phyloP scores from a whole-genome alignment of 257 asterid genomes.

The Fraxinus quadrangulata region DNA sequence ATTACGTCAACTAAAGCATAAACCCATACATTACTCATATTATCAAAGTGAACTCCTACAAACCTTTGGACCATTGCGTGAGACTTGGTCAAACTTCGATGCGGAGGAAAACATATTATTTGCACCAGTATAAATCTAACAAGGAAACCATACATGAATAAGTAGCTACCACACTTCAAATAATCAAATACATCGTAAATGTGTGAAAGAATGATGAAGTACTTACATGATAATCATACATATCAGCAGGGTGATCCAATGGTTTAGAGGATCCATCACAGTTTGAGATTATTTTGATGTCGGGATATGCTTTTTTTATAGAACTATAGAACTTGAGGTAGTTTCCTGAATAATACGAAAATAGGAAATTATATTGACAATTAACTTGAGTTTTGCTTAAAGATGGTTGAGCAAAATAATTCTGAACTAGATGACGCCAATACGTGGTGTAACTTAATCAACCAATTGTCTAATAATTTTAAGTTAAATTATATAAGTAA shows the following conservation, averaged over 20 bases:
- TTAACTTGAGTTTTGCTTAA: background rate
- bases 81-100: slow-evolving; percentile 50
- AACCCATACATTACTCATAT: slow-evolving; percentile 16
- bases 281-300: slow-evolving; percentile 79
- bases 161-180: background rate
- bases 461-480: background rate
- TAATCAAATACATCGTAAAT: background rate
- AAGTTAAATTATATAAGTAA: background rate
- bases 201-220: slow-evolving; percentile 12
- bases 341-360: slow-evolving; percentile 64
- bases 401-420: background rate
- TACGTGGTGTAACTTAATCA: background rate
- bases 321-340: slow-evolving; percentile 83
- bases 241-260: slow-evolving; percentile 90
- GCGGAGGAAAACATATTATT: slow-evolving; percentile 51
- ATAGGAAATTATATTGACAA: background rate
- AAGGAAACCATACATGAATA: slow-evolving; percentile 22
- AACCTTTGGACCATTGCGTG: slow-evolving; percentile 93
- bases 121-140: slow-evolving; percentile 71
- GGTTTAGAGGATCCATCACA: slow-evolving; percentile 75
- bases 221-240: slow-evolving; percentile 85
- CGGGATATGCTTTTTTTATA: slow-evolving; percentile 66
- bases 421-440: background rate
- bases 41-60: slow-evolving; percentile 23
- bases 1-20: slow-evolving; percentile 9